Evolutionary conservation across 202 grass and related monocot species (phyloP).

Genomic region (Panicum hallii): DNA sequence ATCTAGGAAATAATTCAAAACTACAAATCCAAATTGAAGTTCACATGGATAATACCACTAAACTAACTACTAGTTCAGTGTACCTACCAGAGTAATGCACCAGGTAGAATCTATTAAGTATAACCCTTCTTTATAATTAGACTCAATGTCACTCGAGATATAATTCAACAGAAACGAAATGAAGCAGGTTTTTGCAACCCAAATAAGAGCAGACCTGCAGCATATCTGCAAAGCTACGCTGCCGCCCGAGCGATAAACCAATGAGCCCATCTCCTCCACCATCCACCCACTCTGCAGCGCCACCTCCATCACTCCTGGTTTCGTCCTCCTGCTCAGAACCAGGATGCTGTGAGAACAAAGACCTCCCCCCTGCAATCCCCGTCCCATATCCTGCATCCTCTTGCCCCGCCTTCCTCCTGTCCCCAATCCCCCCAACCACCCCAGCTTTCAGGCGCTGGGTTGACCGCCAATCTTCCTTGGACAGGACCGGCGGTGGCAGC

Average conservation of each 20-base stretch:
- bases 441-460: slow-evolving; percentile 77
- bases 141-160: slow-evolving; percentile 3
- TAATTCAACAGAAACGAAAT: background rate
- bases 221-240: slow-evolving; percentile 85
- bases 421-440: slow-evolving; percentile 75
- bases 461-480: slow-evolving; percentile 95
- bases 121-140: slow-evolving; percentile 6
- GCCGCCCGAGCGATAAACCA: slow-evolving; percentile 67
- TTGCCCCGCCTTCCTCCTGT: slow-evolving; percentile 61
- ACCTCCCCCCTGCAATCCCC: slow-evolving; percentile 43
- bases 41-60: slow-evolving; percentile 1
- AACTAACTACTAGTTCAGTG: slow-evolving; percentile 19
- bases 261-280: slow-evolving; percentile 71
- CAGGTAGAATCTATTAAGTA: slow-evolving; percentile 6
- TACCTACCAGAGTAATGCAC: background rate
- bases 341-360: slow-evolving; percentile 61
- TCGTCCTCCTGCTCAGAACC: slow-evolving; percentile 58
- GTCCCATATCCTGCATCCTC: slow-evolving; percentile 49
- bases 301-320: slow-evolving; percentile 36
- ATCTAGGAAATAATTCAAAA: background rate
- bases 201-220: slow-evolving; percentile 72
- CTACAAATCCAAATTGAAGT: background rate
- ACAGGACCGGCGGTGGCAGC: slow-evolving; percentile 83
- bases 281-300: slow-evolving; percentile 70
- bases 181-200: background rate